Base-by-base conservation (phyloP, 768 basidiomycete genomes). In the Lanmaoa rubissima region DNA sequence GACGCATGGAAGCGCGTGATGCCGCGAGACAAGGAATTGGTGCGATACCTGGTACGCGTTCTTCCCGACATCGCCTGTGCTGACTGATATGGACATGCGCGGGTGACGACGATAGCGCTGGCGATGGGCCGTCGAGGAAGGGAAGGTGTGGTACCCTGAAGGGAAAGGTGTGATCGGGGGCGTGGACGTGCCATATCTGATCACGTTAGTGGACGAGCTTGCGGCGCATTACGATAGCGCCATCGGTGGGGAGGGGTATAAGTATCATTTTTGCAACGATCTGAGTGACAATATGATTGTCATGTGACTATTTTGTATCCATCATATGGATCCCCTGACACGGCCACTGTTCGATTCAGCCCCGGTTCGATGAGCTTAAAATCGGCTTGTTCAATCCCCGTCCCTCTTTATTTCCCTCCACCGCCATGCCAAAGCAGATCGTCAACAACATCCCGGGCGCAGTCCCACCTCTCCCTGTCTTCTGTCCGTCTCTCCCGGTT, bases 21-120 rank as follows among this genome's bases (percentile, higher is more conserved):
- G 63, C 87, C 90, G 0, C 66, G 59, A 31, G 88, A 92, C 65
- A 91, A 91, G 70, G 85, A 88, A 55, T 75, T 92, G 26, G 70
- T 84, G 38, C 78, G 79, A 50, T 90, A 86, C 64, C 64, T 90
- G 67, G 89, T 87, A 60, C 59, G 84, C 70, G n/a, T 36, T 36
- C 34, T 21, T 42, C n/a, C 19, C 10, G 6, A 7, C 17, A 2
- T 40, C 13, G 16, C 6, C 4, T 9, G n/a, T 31, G n/a, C 24
- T 17, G 36, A 49, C 21, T 32, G 44, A 49, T 24, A 10, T 26
- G 11, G 9, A n/a, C 6, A 19, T 24, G 31, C 24, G 36, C 14
- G 38, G 38, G 35, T n/a, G 40, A 24, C 21, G 21, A 46, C 44
- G 21, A 41, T 55, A 90, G 88, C 82, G 77, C 57, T 90, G 87